phyloP scores from a whole-genome alignment of 1,284 basidiomycete genomes.

The Pisolithus thermaeus region DNA sequence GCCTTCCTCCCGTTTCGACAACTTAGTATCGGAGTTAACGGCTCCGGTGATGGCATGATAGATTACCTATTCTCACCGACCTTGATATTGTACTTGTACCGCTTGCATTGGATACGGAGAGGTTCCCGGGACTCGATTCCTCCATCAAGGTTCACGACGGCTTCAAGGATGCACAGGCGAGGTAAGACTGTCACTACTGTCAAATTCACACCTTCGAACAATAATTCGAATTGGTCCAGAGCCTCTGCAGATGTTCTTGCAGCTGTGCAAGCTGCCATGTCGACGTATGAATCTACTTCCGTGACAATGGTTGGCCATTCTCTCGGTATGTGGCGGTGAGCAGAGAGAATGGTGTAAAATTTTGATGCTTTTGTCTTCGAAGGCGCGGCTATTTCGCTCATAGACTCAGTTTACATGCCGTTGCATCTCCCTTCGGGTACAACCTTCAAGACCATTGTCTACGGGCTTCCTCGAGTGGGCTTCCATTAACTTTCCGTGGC shows the following conservation, averaged over 20 bases:
- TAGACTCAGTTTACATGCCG: slow-evolving; percentile 44
- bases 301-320: slow-evolving; percentile 38
- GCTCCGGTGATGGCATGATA: slow-evolving; percentile 17
- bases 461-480: slow-evolving; percentile 37
- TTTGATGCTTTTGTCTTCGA: not conserved
- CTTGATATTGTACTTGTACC: slow-evolving; percentile 36
- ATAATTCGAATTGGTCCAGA: slow-evolving; percentile 13
- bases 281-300: slow-evolving; percentile 19
- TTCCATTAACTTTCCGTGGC: slow-evolving; percentile 32
- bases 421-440: slow-evolving; percentile 35
- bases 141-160: slow-evolving; percentile 51
- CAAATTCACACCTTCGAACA: not conserved
- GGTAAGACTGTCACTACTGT: slow-evolving; percentile 16
- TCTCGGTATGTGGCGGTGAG: slow-evolving; percentile 26
- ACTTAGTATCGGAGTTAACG: not conserved
- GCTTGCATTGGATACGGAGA: slow-evolving; percentile 36
- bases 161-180: slow-evolving; percentile 40
- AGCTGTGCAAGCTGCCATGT: slow-evolving; percentile 31
- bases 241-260: slow-evolving; percentile 31
- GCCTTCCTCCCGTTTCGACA: not conserved
- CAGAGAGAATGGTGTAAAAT: not conserved
- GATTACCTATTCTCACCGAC: slow-evolving; percentile 49
- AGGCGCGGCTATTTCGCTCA: slow-evolving; percentile 43
- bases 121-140: slow-evolving; percentile 54
- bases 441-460: slow-evolving; percentile 36